phyloP scores from a whole-genome alignment of 1,139 yeast genomes.

The Suhomyces bolitotheri region DNA sequence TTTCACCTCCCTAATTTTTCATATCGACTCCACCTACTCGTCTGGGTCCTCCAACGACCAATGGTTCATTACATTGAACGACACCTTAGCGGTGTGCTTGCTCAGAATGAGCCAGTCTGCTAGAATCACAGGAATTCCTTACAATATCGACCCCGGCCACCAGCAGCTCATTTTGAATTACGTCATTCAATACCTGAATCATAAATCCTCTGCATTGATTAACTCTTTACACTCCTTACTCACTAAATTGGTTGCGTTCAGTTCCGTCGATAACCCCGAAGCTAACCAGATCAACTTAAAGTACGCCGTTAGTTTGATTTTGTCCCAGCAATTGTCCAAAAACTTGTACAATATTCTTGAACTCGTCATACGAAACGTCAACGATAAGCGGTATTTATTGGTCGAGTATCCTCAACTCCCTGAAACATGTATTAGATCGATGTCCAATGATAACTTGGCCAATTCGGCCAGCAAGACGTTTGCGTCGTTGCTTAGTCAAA shows the following conservation, averaged over 20 bases:
- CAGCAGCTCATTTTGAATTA: slow-evolving; percentile 42
- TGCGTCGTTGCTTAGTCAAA: slow-evolving; percentile 41
- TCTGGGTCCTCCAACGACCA: slow-evolving; percentile 16
- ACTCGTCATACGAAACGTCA: slow-evolving; percentile 38
- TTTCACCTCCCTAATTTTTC: slow-evolving; percentile 3
- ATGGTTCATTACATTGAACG: slow-evolving; percentile 42
- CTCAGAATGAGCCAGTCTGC: slow-evolving; percentile 48
- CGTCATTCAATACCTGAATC: slow-evolving; percentile 68
- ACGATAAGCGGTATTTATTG: slow-evolving; percentile 46
- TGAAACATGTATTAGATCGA: slow-evolving; percentile 44
- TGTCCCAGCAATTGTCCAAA: slow-evolving; percentile 43
- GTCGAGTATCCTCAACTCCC: slow-evolving; percentile 46
- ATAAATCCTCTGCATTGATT: slow-evolving; percentile 67
- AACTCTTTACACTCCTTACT: slow-evolving; percentile 66
- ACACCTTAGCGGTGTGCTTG: slow-evolving; percentile 65
- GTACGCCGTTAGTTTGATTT: not conserved
- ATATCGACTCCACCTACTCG: slow-evolving; percentile 1
- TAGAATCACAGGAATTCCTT: slow-evolving; percentile 5
- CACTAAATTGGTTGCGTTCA: slow-evolving; percentile 47
- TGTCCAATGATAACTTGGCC: slow-evolving; percentile 62
- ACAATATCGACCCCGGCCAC: slow-evolving; percentile 6
- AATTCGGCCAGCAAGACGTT: slow-evolving; percentile 68
- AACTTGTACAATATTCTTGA: slow-evolving; percentile 64
- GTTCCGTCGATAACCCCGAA: slow-evolving; percentile 20
- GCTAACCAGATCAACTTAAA: slow-evolving; percentile 1